Evolutionary conservation across 352 stramenopile genomes (phyloP), one percentile per base, ranked within the genome.

Genomic region (Globisporangium ultimum): DNA sequence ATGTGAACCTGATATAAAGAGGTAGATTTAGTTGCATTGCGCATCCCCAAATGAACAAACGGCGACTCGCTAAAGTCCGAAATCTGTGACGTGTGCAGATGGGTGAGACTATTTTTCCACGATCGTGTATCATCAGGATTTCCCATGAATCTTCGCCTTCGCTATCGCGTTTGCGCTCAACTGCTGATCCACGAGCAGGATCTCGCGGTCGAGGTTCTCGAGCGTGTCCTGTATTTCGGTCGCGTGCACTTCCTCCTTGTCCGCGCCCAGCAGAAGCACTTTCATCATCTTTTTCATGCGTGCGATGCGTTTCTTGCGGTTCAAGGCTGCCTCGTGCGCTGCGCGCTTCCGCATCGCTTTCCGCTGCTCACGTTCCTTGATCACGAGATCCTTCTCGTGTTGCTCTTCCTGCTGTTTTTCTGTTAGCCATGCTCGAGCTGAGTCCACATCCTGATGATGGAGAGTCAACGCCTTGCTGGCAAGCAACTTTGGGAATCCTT

Each of bases 191-290:
- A 75, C 68, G 28, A 66, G 17, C 28, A 48, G 22, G 63, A 78
- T 68, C 55, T 80, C 68, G 32, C 56, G 69, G 42, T 80, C 72
- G 34, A 80, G 61, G 52, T 80, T 76, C 58, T 52, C 51, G 36
- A 80, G 45, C 1, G 72, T 68, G 43, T 78, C 60, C 22, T 73
- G 38, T 41, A 80, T 9, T 28, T 59, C 60, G 12, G 58, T 51
- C 0, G 63, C n/a, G 38, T 80, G 72, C 9, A 48, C 59, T 18
- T 76, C 68, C 24, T 68, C 60, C 52, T 71, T 70, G 53, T 53
- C 63, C 14, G 57, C 56, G 1, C 68, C 63, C 11, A 76, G 36
- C 0, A 73, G 28, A 2, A 74, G 34, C 32, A 63, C n/a, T 34
- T 69, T 68, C 60, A 75, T 21, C 17, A 45, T 58, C 48, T 59